Percentiles rank a stretch among this genome's conserved stretches.
phyloP scores from a whole-genome alignment of 192 early-diverging fungal species.

The Backusella psychrophila region DNA sequence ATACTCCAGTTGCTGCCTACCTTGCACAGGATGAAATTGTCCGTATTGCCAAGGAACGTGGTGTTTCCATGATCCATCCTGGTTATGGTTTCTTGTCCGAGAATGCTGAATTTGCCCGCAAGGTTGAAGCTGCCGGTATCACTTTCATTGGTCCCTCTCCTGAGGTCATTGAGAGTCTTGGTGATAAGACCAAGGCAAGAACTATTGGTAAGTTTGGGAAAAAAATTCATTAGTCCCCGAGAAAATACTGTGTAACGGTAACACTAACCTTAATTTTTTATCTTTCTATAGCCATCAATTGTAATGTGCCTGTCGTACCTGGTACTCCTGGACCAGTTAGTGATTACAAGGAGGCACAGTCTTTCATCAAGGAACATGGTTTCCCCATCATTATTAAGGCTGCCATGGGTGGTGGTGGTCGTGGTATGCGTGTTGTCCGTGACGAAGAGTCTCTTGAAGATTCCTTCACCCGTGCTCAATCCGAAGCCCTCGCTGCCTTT shows the following conservation, averaged over 20 bases:
- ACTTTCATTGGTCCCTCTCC: constrained; percentile 88
- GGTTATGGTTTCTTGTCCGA: constrained; percentile 97
- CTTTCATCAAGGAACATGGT: constrained; percentile 79
- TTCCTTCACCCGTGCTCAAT: constrained; percentile 80
- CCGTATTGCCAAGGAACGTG: constrained; percentile 75
- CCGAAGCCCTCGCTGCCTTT: constrained; percentile 90
- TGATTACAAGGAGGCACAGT: constrained; percentile 58
- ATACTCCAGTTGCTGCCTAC: constrained; percentile 93
- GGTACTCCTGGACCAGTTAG: constrained; percentile 86
- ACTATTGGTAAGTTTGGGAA: constrained; percentile 57
- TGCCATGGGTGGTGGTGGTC: constrained; percentile 94
- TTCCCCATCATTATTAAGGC: constrained; percentile 98
- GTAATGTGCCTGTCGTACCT: constrained; percentile 90
- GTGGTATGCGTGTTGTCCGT: constrained; percentile 95
- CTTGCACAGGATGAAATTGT: constrained; percentile 93
- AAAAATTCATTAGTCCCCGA: constrained; percentile 9
- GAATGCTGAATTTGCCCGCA: constrained; percentile 89
- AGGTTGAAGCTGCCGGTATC: constrained; percentile 86
- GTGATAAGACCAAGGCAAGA: constrained; percentile 95
- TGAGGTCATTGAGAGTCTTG: constrained; percentile 82
- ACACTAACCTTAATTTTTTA: not conserved
- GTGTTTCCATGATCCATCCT: constrained; percentile 89
- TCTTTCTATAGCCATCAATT: constrained; percentile 59
- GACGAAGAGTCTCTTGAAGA: constrained; percentile 66
- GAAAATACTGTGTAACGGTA: not conserved